Conservation (phyloP, 2,329 filamentous ascomycete genomes). For the Claviceps spartinae region DNA sequence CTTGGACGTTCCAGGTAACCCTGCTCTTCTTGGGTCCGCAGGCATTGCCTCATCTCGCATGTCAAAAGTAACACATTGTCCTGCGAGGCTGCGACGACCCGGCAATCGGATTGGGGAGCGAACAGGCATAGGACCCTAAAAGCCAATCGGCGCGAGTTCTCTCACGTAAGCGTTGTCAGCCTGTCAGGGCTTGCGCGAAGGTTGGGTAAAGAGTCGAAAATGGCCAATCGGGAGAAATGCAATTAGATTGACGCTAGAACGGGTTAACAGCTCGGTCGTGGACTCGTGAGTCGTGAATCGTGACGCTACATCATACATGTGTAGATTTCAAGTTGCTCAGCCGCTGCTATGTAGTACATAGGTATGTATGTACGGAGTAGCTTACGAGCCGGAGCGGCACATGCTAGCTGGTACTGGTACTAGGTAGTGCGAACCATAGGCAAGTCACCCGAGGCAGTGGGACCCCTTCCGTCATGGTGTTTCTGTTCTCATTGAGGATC, state of each 20-base stretch:
- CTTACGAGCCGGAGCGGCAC: too few species aligned
- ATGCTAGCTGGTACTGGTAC: too few species aligned
- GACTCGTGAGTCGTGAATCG: too few species aligned
- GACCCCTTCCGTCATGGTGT: too few species aligned
- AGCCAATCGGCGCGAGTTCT: background rate
- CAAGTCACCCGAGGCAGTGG: too few species aligned
- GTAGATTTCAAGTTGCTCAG: too few species aligned
- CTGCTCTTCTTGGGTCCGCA: background rate
- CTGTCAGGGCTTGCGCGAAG: background rate
- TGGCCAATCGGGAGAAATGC: background rate
- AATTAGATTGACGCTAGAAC: background rate
- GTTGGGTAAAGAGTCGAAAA: background rate
- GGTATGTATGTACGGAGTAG: too few species aligned
- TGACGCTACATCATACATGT: too few species aligned
- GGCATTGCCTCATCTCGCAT: background rate
- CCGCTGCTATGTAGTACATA: too few species aligned
- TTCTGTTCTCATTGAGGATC: too few species aligned
- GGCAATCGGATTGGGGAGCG: background rate
- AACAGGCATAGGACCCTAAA: background rate
- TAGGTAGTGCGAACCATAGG: too few species aligned
- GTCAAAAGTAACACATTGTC: background rate
- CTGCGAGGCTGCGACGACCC: background rate
- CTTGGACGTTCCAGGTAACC: background rate
- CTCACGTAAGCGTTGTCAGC: background rate
- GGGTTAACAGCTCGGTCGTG: background rate